These are phyloP conservation scores for Daldinia childiae DNA, from an alignment of 495 filamentous ascomycete species.

Conservation along the genomic window DNA sequence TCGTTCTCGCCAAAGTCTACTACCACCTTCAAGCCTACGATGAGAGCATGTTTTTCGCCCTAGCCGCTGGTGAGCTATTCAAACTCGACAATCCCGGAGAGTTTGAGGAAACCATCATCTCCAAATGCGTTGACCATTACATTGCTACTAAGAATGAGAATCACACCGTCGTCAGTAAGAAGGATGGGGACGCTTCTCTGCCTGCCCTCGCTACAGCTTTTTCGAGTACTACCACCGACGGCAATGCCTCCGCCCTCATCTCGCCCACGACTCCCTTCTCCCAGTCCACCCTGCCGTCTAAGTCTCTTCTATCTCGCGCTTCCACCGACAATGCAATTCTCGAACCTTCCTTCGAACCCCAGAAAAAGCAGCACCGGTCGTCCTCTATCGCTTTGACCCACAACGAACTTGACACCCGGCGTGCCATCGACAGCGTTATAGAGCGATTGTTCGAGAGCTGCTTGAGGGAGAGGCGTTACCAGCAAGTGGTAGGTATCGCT, in stretches of 20 bases:
- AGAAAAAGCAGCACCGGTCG: constrained; percentile 64
- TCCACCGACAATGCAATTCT: constrained; percentile 69
- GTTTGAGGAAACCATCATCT: constrained; percentile 98
- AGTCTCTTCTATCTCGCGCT: constrained; percentile 82
- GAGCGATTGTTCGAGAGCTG: constrained; percentile 92
- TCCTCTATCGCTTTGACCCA: constrained; percentile 57
- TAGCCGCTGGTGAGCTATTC: constrained; percentile 95
- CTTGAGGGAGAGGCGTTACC: constrained; percentile 84
- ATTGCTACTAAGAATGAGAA: constrained; percentile 83
- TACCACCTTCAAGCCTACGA: constrained; percentile 99
- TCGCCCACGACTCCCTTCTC: constrained; percentile 95
- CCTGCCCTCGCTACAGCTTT: constrained; percentile 81
- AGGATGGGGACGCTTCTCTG: constrained; percentile 61
- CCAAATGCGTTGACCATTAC: constrained; percentile 98
- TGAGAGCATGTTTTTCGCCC: constrained; percentile 98
- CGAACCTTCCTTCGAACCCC: constrained; percentile 64
- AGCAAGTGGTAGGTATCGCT: constrained; percentile 98
- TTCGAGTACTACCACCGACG: constrained; percentile 66
- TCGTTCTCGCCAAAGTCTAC: constrained; percentile 97
- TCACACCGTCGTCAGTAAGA: constrained; percentile 61
- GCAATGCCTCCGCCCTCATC: constrained; percentile 73
- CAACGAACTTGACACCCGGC: constrained; percentile 62
- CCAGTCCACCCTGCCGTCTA: constrained; percentile 87
- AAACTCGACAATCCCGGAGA: constrained; percentile 90
- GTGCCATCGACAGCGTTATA: constrained; percentile 81